Base-by-base conservation (phyloP, 2,329 filamentous ascomycete genomes). In the Aspergillus latus region DNA sequence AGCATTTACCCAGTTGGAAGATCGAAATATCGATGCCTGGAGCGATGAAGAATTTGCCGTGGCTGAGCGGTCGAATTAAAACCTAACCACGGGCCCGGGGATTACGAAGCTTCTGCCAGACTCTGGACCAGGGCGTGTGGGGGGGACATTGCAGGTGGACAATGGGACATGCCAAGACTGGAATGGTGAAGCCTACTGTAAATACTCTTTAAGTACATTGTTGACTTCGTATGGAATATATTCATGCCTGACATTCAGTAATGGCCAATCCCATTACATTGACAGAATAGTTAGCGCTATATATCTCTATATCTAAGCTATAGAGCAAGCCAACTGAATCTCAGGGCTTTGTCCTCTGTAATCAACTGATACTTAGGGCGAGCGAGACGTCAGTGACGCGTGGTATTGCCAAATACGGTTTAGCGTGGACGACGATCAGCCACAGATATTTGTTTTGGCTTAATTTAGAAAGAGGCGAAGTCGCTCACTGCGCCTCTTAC, bases 381-480 rank as follows among this genome's bases (percentile, higher is more conserved):
- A 16, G n/a, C n/a, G 28, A 34, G n/a, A 52, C 42, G 43, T 52
- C 50, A 47, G 32, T 52, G 52, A 54, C 52, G 52, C 52, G 52
- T 54, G 52, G 52, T 54, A 36, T 2, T 42, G 29, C 52, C 45
- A 1, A 48, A 54, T 32, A 37, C 34, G 34, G 52, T 15, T 21
- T 43, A 48, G 45, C 7, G 4, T 9, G 13, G 4, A 4, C 13
- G 44, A 48, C 26, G 52, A 54, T 54, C 52, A 54, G 52, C 52
- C 52, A 54, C 52, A 48, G 36, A 28, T 11, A 48, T 34, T 48
- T 42, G 16, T 48, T 54, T 54, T 42, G 26, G 39, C 44, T 48
- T 42, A 34, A 42, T n/a, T 54, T 54, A 48, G 44, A 48, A 53
- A 48, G 44, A 47, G 52, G 52, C 52, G 52, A 54, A 49, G 52